Evolutionary conservation across 140 eudicot genomes (phyloP).

Genomic region (Oenanthe javanica): DNA sequence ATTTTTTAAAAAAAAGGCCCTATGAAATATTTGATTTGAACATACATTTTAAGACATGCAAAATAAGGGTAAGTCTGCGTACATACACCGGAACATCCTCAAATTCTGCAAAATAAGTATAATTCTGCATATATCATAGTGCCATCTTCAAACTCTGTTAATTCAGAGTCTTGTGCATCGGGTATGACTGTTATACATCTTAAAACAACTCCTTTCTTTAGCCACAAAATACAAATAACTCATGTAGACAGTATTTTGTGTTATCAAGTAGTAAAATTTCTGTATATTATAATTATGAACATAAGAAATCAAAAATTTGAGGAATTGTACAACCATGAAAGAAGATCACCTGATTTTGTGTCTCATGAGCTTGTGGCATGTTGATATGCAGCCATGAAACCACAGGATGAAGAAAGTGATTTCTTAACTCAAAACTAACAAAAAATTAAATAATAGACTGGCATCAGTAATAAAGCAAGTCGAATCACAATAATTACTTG

Average conservation of each 20-base stretch:
- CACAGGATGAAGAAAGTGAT: neutral
- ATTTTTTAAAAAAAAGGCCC: neutral
- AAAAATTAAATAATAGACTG: neutral
- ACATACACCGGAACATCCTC: too few relatives aligned
- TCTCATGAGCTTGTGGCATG: neutral
- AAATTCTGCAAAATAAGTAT: too few relatives aligned
- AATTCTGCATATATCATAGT: too few relatives aligned
- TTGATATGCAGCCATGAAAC: conserved; percentile 1
- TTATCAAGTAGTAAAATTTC: neutral
- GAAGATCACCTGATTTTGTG: conserved; percentile 10
- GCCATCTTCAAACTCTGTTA: too few relatives aligned
- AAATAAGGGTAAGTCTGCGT: neutral
- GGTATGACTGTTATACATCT: neutral
- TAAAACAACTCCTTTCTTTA: neutral
- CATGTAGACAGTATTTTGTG: neutral
- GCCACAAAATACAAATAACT: too few relatives aligned
- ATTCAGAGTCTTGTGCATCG: neutral
- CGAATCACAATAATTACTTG: conserved; percentile 23
- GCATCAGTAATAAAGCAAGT: neutral
- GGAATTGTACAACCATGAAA: neutral
- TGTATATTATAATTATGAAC: neutral
- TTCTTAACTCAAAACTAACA: neutral
- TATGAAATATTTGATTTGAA: neutral
- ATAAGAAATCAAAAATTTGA: neutral
- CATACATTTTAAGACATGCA: neutral